Evolutionary conservation across 768 basidiomycete genomes (phyloP).

Genomic region (Brasilioporus rufonigricans): DNA sequence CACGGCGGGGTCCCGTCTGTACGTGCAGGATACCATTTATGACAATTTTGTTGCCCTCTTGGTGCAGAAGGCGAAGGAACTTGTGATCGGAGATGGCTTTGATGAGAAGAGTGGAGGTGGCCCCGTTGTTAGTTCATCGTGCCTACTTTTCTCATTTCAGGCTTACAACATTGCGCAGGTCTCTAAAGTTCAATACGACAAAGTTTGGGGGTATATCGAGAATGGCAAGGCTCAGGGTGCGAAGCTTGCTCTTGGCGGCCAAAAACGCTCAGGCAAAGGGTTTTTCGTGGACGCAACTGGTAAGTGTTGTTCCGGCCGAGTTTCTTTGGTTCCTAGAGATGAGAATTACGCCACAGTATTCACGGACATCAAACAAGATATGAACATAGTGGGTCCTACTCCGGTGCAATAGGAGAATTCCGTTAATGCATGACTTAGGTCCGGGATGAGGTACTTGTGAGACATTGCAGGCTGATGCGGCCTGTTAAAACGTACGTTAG

Average conservation of each 20-base stretch:
- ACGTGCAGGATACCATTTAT: slow-evolving; percentile 85
- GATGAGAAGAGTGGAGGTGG: slow-evolving; percentile 74
- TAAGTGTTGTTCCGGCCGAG: slow-evolving; percentile 36
- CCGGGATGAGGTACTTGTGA: slow-evolving; percentile 28
- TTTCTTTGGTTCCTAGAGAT: slow-evolving; percentile 4
- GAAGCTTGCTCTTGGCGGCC: slow-evolving; percentile 73
- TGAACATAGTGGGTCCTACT: slow-evolving; percentile 73
- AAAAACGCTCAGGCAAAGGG: slow-evolving; percentile 72
- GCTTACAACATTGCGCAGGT: slow-evolving; percentile 44
- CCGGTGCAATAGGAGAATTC: neutral
- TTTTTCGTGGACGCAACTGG: slow-evolving; percentile 90
- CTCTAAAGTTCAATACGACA: slow-evolving; percentile 82
- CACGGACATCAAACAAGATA: slow-evolving; percentile 70
- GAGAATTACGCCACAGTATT: slow-evolving; percentile 55
- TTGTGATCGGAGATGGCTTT: slow-evolving; percentile 79
- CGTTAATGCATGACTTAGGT: slow-evolving; percentile 30
- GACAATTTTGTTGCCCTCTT: slow-evolving; percentile 76
- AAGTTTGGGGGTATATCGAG: slow-evolving; percentile 86
- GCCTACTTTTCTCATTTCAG: slow-evolving; percentile 3
- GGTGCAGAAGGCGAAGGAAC: slow-evolving; percentile 62
- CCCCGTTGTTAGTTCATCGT: slow-evolving; percentile 61
- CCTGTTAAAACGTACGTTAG: slow-evolving; percentile 35
- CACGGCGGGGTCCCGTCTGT: slow-evolving; percentile 87
- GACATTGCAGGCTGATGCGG: slow-evolving; percentile 6
- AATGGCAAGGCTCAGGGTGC: slow-evolving; percentile 84